Evolutionary conservation across 805 yeast species (phyloP), one percentile per base, ranked within the genome.

Genomic region (Candida xyloterini): DNA sequence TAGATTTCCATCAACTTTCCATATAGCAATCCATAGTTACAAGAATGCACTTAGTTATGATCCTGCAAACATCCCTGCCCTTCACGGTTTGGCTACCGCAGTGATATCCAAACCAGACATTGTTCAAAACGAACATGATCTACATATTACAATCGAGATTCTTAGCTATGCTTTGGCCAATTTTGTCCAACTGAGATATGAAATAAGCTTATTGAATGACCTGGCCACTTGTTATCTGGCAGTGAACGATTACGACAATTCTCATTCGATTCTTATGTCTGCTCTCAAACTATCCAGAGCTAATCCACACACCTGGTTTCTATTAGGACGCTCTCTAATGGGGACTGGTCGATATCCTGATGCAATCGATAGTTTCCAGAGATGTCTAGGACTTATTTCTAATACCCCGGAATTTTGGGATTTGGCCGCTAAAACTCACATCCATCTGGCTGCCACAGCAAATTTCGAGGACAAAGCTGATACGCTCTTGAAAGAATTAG

Each of bases 391-490:
- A 15, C 57, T 69, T 27, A 54, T 73, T 7, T 53, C 62, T 30
- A 42, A 57, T 6, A 28, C 51, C 2, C 53, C 55, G 4, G 75
- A 70, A 32, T 44, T 47, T 11, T 38, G 73, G n/a, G 73, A 72
- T 38, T 63, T 73, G 1, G 73, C 77, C 0, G 62, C 80, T 38
- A 64, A 71, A 11, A 71, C 74, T 3, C 81, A 76, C 57, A 70
- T 76, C 4, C 79, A 76, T 48, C 59, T 79, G 33, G 82, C 81
- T 0, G 72, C 74, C 4, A 62, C 78, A n/a, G 74, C 76, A 2
- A 69, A 74, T 1, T 65, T 71, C 7, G 74, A 76, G 20, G 73
- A 73, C 13, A 70, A 76, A 48, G 61, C 70, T 27, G 78, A 75
- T 39, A 50, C 61, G 33, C 73, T 78, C n/a, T 66, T 70, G 8